Evolutionary conservation across 495 filamentous ascomycete genomes (phyloP).

Genomic region (Xylona heveae): DNA sequence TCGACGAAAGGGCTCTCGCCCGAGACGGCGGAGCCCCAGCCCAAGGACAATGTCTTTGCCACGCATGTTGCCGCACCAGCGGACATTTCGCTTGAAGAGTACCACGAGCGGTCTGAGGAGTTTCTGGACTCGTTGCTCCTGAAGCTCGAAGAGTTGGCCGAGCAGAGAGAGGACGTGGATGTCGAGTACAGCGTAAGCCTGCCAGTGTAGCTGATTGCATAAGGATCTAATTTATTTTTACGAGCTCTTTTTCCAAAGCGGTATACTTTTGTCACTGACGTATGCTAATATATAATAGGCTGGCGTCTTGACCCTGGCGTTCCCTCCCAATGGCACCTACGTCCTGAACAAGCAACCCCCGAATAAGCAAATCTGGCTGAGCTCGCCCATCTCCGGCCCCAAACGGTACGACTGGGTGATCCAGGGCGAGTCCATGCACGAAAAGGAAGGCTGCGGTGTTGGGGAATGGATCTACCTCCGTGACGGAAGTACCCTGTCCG

Average conservation of each 20-base stretch:
- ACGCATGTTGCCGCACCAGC: too few relatives aligned
- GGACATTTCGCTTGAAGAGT: conserved; percentile 12
- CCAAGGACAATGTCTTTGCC: too few relatives aligned
- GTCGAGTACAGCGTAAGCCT: conserved; percentile 35
- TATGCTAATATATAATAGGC: conserved; percentile 28
- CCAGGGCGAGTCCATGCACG: conserved; percentile 40
- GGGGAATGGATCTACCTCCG: conserved; percentile 74
- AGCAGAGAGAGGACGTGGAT: conserved; percentile 24
- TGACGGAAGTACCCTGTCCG: conserved; percentile 52
- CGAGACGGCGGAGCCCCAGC: too few relatives aligned
- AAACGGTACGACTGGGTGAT: conserved; percentile 82
- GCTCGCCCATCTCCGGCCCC: conserved; percentile 75
- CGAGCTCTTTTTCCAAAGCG: too few relatives aligned
- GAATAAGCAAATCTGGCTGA: conserved; percentile 95
- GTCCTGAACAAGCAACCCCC: conserved; percentile 96
- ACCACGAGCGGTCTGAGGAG: conserved; percentile 26
- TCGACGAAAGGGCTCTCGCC: too few relatives aligned
- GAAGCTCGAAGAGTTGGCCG: conserved; percentile 24
- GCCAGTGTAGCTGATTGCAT: too few relatives aligned
- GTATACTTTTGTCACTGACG: too few relatives aligned
- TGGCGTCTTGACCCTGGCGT: conserved; percentile 57
- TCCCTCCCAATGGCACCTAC: conserved; percentile 49
- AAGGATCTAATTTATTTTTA: too few relatives aligned
- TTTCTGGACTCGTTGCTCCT: conserved; percentile 25
- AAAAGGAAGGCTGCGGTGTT: conserved; percentile 47